Evolutionary conservation across 768 basidiomycete genomes (phyloP).

Genomic region (Nidula microcarpa): DNA sequence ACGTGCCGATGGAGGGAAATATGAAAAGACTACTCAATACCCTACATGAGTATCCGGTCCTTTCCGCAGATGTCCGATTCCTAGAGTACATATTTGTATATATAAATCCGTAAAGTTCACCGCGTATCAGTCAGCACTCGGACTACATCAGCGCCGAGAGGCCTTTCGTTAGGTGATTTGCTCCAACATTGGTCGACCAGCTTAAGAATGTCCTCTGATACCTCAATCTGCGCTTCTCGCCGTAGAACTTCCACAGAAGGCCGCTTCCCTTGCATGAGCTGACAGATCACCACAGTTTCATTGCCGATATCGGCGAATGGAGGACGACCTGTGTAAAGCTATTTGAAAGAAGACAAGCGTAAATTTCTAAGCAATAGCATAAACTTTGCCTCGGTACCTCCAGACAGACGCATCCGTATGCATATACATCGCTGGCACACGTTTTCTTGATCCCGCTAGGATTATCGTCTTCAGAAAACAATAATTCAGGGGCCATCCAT

Average conservation of each 20-base stretch:
- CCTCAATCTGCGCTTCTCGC: too few relatives aligned
- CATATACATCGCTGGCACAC: slow-evolving; percentile 20
- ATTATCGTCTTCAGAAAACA: slow-evolving; percentile 13
- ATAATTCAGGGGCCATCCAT: slow-evolving; percentile 28
- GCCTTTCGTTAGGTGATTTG: too few relatives aligned
- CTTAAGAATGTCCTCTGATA: too few relatives aligned
- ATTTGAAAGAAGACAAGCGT: not conserved
- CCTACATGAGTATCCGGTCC: too few relatives aligned
- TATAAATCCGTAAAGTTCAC: too few relatives aligned
- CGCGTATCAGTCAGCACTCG: too few relatives aligned
- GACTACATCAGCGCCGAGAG: too few relatives aligned
- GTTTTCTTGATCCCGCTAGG: slow-evolving; percentile 9
- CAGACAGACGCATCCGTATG: slow-evolving; percentile 20
- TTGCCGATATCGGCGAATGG: slow-evolving; percentile 9
- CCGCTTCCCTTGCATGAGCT: not conserved
- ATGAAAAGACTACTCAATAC: too few relatives aligned
- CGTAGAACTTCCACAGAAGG: not conserved
- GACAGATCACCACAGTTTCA: not conserved
- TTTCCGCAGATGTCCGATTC: too few relatives aligned
- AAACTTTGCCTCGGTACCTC: slow-evolving; percentile 10
- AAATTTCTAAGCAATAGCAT: not conserved
- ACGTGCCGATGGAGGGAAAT: not conserved
- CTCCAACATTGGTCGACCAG: too few relatives aligned
- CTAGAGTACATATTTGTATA: too few relatives aligned
- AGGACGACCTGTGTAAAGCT: slow-evolving; percentile 12